Percentiles rank a stretch among this genome's conserved stretches.
These are phyloP conservation scores for Helminthosporium solani DNA, from an alignment of 2,329 filamentous ascomycete genomes.

Conservation along the genomic window DNA sequence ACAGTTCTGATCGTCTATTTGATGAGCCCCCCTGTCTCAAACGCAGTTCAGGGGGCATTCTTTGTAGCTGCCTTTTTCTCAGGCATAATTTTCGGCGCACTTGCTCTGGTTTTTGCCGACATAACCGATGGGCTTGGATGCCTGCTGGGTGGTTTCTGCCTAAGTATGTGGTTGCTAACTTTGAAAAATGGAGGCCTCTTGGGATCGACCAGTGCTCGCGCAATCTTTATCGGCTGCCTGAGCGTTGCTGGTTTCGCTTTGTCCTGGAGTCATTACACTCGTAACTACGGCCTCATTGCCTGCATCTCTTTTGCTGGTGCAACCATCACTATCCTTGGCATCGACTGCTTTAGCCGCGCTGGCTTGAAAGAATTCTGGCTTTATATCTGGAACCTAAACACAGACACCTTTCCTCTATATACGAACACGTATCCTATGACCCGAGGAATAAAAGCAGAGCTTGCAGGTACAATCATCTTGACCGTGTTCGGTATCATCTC, in stretches of 20 bases:
- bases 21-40: conserved; percentile 73
- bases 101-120: conserved; percentile 77
- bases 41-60: conserved; percentile 81
- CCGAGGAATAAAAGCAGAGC: conserved; percentile 80
- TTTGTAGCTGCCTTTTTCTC: conserved; percentile 75
- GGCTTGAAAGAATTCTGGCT: conserved; percentile 96
- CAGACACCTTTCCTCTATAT: conserved; percentile 71
- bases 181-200: conserved; percentile 76
- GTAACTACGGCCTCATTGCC: conserved; percentile 73
- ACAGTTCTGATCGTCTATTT: conserved; percentile 85
- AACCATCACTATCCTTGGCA: conserved; percentile 75
- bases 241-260: conserved; percentile 67
- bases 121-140: conserved; percentile 83
- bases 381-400: conserved; percentile 84
- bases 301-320: conserved; percentile 79
- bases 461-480: conserved; percentile 74
- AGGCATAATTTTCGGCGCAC: conserved; percentile 70
- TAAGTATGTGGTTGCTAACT: conserved; percentile 88
- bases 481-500: conserved; percentile 75
- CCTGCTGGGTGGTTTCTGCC: conserved; percentile 79
- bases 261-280: conserved; percentile 71
- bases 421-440: conserved; percentile 82
- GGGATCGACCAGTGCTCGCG: conserved; percentile 60
- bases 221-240: conserved; percentile 74
- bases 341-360: conserved; percentile 88